A percentile compares a stretch with the other conserved stretches of the same genome.
Conservation (phyloP, 495 filamentous ascomycete species). For the Penicillium crystallinum region DNA sequence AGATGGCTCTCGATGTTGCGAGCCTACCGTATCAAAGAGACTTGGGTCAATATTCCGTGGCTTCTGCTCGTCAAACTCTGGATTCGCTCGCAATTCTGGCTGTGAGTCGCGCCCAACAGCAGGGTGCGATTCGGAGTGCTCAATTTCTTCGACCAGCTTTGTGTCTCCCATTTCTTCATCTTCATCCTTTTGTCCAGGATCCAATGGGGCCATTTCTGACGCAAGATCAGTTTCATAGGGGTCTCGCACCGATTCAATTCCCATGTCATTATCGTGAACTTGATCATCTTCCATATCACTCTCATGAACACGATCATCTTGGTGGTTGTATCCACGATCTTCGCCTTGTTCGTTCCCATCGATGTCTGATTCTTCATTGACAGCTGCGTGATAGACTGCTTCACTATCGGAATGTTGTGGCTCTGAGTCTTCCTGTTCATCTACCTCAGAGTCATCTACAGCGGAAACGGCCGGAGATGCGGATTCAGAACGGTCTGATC, state of each 20-base stretch:
- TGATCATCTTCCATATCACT: slow-evolving; percentile 17
- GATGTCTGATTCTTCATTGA: slow-evolving; percentile 5
- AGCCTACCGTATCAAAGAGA: neutral
- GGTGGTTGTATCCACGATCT: neutral
- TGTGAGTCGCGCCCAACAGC: neutral
- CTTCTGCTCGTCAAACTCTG: neutral
- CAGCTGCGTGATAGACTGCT: neutral
- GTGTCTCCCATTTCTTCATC: neutral
- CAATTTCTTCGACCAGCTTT: neutral
- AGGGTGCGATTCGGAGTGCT: neutral
- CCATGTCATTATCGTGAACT: slow-evolving; percentile 15
- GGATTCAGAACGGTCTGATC: neutral
- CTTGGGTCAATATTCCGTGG: neutral
- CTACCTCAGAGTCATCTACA: neutral
- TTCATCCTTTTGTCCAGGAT: slow-evolving; percentile 4
- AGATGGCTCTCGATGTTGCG: neutral
- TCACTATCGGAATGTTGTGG: neutral
- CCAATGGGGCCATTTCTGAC: neutral
- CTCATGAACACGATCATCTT: slow-evolving; percentile 11
- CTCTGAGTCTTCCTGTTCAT: slow-evolving; percentile 6
- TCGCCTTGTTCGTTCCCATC: slow-evolving; percentile 7
- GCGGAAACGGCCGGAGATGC: neutral
- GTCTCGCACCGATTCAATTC: slow-evolving; percentile 13
- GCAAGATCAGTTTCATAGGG: neutral
- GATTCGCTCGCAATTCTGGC: neutral